Conservation (phyloP, 345 rosid species). For the Noccaea bulbosa region DNA sequence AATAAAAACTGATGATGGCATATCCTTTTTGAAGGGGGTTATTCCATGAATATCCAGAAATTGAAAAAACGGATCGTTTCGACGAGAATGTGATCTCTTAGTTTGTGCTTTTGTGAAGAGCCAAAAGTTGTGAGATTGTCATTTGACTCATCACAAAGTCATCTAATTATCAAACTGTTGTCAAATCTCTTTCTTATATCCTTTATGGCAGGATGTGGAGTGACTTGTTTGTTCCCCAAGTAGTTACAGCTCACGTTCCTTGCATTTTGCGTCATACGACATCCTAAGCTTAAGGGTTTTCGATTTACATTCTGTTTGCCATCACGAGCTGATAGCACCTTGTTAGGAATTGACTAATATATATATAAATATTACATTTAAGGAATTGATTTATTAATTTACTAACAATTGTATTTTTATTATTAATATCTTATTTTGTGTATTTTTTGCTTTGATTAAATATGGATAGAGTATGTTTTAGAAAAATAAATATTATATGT, state of each 20-base stretch:
- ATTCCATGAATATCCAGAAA: conserved; percentile 43
- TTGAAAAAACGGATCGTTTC: conserved; percentile 32
- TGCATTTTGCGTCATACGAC: background rate
- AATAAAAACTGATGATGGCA: conserved; percentile 30
- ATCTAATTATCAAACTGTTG: background rate
- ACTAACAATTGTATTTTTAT: no score
- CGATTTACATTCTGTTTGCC: background rate
- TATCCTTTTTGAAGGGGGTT: conserved; percentile 34
- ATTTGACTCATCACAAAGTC: conserved; percentile 8
- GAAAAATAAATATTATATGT: no score
- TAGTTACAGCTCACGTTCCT: background rate
- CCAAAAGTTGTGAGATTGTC: conserved; percentile 19
- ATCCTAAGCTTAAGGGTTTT: background rate
- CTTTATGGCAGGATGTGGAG: background rate
- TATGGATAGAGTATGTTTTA: no score
- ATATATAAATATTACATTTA: no score
- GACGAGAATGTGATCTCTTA: conserved; percentile 33
- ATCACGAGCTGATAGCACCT: conserved; percentile 6
- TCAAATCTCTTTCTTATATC: conserved; percentile 1
- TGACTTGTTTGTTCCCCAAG: conserved; percentile 7
- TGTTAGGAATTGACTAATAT: background rate
- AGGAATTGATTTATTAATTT: no score
- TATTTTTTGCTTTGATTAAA: no score
- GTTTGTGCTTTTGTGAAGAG: conserved; percentile 34
- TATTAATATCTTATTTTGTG: no score